phyloP scores from a whole-genome alignment of 1,284 basidiomycete species.

The Polyporus tsugae region DNA sequence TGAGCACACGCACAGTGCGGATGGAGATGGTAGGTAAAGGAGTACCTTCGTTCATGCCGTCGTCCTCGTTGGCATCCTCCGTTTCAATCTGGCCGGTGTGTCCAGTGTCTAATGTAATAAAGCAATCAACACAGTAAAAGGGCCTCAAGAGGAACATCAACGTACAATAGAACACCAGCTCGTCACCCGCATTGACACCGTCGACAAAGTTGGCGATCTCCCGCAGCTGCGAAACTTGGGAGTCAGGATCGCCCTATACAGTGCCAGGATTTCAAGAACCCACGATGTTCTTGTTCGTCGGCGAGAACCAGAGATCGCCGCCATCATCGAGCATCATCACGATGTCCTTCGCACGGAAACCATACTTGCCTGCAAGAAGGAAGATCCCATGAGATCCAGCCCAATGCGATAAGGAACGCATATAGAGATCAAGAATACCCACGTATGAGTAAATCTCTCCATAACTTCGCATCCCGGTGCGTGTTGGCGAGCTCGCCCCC shows the following conservation, averaged over 20 bases:
- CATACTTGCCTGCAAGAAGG: slow-evolving; percentile 7
- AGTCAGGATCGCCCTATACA: not conserved
- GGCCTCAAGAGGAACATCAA: not conserved
- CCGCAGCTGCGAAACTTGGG: not conserved
- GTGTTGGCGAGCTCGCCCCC: not conserved
- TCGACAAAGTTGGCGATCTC: not conserved
- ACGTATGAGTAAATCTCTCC: not conserved
- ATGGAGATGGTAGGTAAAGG: not conserved
- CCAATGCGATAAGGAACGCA: not conserved
- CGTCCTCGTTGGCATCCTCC: slow-evolving; percentile 25
- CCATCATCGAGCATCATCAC: slow-evolving; percentile 10
- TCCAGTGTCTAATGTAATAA: slow-evolving; percentile 20
- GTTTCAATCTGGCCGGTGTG: slow-evolving; percentile 28
- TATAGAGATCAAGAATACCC: not conserved
- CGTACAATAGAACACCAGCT: slow-evolving; percentile 1
- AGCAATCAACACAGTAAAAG: not conserved
- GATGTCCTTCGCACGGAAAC: not conserved
- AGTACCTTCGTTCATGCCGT: slow-evolving; percentile 33
- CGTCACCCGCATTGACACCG: not conserved
- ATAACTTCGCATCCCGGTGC: not conserved
- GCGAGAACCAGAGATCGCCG: not conserved
- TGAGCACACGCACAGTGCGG: not conserved
- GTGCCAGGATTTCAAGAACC: not conserved
- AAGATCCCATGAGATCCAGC: not conserved
- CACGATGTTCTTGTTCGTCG: not conserved